Conservation (phyloP, 306 rosid species). For the Potentilla sterilis region DNA sequence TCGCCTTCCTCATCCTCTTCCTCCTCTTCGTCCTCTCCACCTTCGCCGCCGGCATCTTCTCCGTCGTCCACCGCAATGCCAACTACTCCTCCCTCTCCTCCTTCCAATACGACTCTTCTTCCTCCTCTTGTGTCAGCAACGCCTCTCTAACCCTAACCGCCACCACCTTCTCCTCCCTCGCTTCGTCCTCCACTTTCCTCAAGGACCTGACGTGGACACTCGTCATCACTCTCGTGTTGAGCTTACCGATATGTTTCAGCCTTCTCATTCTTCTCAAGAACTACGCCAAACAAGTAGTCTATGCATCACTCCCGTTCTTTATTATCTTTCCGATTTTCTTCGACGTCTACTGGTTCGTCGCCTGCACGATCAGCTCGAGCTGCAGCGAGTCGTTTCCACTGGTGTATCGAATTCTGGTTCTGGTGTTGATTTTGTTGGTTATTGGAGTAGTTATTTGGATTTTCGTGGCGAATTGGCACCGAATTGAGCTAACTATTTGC, state of each 20-base stretch:
- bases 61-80: slow-evolving; percentile 56
- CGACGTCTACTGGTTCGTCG: slow-evolving; percentile 88
- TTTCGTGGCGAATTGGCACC: slow-evolving; percentile 70
- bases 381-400: slow-evolving; percentile 67
- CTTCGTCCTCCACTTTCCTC: slow-evolving; percentile 41
- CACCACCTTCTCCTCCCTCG: slow-evolving; percentile 16
- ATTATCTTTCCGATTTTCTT: slow-evolving; percentile 63
- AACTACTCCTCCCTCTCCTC: slow-evolving; percentile 47
- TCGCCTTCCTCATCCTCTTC: slow-evolving; percentile 67
- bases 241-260: slow-evolving; percentile 58
- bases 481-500: slow-evolving; percentile 72
- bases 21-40: slow-evolving; percentile 59
- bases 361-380: slow-evolving; percentile 57
- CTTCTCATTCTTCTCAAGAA: slow-evolving; percentile 65
- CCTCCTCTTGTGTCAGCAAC: slow-evolving; percentile 53
- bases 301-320: slow-evolving; percentile 65
- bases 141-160: neutral
- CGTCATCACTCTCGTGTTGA: slow-evolving; percentile 55
- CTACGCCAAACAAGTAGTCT: slow-evolving; percentile 80
- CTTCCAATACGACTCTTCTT: slow-evolving; percentile 42
- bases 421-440: slow-evolving; percentile 54
- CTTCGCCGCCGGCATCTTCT: slow-evolving; percentile 70
- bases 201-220: slow-evolving; percentile 69
- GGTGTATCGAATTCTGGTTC: slow-evolving; percentile 55
- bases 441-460: slow-evolving; percentile 78